Base-by-base conservation (phyloP, 306 rosid species). In the Castanea mollissima region DNA sequence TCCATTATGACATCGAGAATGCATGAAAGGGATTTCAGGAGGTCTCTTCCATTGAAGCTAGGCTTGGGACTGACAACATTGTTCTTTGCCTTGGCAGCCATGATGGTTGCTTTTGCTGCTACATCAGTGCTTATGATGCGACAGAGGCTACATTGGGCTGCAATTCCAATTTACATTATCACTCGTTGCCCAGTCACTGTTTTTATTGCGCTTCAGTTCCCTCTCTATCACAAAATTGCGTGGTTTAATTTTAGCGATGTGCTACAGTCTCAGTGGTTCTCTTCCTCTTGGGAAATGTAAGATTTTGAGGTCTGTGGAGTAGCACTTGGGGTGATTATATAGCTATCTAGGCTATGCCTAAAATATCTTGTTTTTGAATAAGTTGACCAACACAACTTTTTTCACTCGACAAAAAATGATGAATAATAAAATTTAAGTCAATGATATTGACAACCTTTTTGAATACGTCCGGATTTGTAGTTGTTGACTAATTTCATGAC, bases 21-120 rank as follows among this genome's bases (percentile, higher is more conserved):
- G 75, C 29, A 44, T 0, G 70, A 74, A 34, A 23, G 46, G 9
- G 83, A 74, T 29, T 80, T 80, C 27, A 15, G 68, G 60, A 64
- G 20, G 54, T 65, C 71, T 25, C 62, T 80, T 19, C 79, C 83
- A 3, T 14, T 67, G 59, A 80, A 67, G 75, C 75, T 80, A 20
- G 70, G 31, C 20, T 41, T 74, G 20, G 83, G 79, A 38, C 75
- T 80, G 16, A 80, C 54, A 46, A 64, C 57, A 9, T 72, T 74
- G 62, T 74, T 80, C 55, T 67, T 29, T 3, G 52, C 79, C 2
- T 76, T 80, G 63, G 14, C 79, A 14, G n/a, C 75, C 15, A 64
- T 74, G 76, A 74, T 80, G 83, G 49, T 56, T 5, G 75, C 79
- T 68, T 80, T 68, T 44, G 74, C 83, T n/a, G 75, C 79, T 5